Conservation (phyloP, 2,329 filamentous ascomycete species). For the Fusarium armeniacum region DNA sequence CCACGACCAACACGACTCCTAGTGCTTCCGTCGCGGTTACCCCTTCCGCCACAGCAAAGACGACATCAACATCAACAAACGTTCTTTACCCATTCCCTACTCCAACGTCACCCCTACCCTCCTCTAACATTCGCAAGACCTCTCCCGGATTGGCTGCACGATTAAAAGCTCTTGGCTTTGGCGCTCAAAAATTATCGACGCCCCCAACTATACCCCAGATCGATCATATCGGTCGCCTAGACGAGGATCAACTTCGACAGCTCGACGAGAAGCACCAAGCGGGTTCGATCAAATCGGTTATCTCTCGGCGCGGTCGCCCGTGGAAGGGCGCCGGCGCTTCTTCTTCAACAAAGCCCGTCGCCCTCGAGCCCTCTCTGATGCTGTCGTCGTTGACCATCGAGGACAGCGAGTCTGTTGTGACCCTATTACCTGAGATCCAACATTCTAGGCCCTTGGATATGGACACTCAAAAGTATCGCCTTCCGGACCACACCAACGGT, state of each 20-base stretch:
- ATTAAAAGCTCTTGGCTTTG: conserved; percentile 75
- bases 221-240: conserved; percentile 74
- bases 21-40: conserved; percentile 41
- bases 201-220: conserved; percentile 46
- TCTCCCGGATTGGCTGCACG: conserved; percentile 75
- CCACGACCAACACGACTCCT: conserved; percentile 34
- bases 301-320: conserved; percentile 76
- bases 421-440: conserved; percentile 66
- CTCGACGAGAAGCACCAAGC: conserved; percentile 77
- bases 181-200: conserved; percentile 58
- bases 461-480: conserved; percentile 80
- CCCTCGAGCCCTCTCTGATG: conserved; percentile 46
- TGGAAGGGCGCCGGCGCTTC: conserved; percentile 75
- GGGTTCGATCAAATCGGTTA: conserved; percentile 62
- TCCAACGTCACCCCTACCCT: conserved; percentile 47
- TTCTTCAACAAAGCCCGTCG: conserved; percentile 48
- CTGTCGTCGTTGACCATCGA: conserved; percentile 50
- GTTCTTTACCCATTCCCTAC: conserved; percentile 41
- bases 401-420: conserved; percentile 48
- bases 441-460: conserved; percentile 68
- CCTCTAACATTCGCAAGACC: conserved; percentile 65
- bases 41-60: conserved; percentile 42
- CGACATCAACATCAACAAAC: conserved; percentile 48
- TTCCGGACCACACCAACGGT: conserved; percentile 78
- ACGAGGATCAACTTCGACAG: conserved; percentile 77